A percentile compares a stretch with the other conserved stretches of the same genome.
phyloP scores from a whole-genome alignment of 495 filamentous ascomycete genomes.

The Penicillium coprophilum region DNA sequence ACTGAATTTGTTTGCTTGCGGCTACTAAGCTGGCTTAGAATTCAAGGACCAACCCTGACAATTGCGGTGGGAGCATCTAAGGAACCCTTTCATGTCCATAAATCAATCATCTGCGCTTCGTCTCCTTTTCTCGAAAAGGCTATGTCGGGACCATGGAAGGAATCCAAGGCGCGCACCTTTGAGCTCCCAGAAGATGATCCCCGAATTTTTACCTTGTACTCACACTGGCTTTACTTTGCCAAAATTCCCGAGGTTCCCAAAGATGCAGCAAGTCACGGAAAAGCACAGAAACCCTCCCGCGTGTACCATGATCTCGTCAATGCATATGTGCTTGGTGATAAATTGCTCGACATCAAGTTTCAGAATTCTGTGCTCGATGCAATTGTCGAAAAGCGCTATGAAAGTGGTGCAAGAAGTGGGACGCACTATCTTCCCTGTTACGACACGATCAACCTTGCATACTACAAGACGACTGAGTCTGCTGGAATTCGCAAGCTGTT shows the following conservation, averaged over 20 bases:
- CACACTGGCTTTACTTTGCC: neutral
- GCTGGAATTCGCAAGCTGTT: neutral
- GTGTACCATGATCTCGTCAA: neutral
- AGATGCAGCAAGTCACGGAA: neutral
- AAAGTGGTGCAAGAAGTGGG: neutral
- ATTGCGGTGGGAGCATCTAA: neutral
- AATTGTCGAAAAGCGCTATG: neutral
- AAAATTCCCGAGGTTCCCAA: neutral
- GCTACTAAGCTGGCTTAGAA: neutral
- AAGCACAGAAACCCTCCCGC: neutral
- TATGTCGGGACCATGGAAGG: neutral
- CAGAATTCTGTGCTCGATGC: neutral
- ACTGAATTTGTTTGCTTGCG: neutral
- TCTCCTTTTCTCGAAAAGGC: neutral
- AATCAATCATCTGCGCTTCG: neutral
- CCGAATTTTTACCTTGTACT: neutral
- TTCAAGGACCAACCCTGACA: neutral
- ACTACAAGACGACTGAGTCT: neutral
- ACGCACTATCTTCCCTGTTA: too few species aligned
- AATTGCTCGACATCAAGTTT: neutral
- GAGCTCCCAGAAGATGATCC: neutral
- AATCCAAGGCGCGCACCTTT: neutral
- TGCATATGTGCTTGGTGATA: neutral
- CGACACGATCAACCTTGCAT: neutral
- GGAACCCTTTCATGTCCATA: neutral